phyloP scores from a whole-genome alignment of 179 eudicot species.

The Drosera spatulata region DNA sequence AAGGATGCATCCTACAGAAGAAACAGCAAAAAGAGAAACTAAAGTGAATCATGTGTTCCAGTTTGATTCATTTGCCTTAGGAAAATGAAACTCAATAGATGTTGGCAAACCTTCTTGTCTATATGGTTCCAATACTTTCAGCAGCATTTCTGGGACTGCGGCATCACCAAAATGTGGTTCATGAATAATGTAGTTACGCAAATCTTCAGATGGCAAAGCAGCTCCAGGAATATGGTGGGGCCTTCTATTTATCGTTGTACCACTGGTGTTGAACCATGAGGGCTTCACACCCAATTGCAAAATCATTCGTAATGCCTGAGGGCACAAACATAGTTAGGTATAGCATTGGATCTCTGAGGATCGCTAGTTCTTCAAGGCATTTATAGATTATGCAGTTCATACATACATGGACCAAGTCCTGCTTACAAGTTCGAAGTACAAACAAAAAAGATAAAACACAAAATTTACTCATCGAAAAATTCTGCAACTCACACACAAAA shows the following conservation, averaged over 20 bases:
- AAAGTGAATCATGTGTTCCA: conserved; percentile 1
- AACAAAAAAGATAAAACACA: too few species aligned
- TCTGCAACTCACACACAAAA: too few species aligned
- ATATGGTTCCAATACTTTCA: conserved; percentile 89
- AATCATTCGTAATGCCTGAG: conserved; percentile 86
- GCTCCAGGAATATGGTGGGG: conserved; percentile 38
- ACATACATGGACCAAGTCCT: too few species aligned
- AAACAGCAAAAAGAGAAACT: conserved; percentile 8
- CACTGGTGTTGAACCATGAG: conserved; percentile 67
- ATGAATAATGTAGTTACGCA: conserved; percentile 76
- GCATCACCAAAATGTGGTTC: conserved; percentile 68
- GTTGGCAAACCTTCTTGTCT: conserved; percentile 64
- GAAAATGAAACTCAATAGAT: conserved; percentile 8
- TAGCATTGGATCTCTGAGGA: too few species aligned
- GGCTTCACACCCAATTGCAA: conserved; percentile 91
- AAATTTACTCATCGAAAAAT: too few species aligned
- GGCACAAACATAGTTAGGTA: neutral
- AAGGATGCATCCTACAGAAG: conserved; percentile 67
- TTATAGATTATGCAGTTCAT: too few species aligned
- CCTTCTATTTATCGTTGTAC: conserved; percentile 33
- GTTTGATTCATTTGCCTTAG: conserved; percentile 1
- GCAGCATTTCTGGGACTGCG: conserved; percentile 96
- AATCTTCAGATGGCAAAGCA: conserved; percentile 55
- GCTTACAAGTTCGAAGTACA: too few species aligned
- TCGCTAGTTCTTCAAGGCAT: too few species aligned